Conservation (phyloP, 371 early-diverging fungal species). For the Saksenaea oblongispora region DNA sequence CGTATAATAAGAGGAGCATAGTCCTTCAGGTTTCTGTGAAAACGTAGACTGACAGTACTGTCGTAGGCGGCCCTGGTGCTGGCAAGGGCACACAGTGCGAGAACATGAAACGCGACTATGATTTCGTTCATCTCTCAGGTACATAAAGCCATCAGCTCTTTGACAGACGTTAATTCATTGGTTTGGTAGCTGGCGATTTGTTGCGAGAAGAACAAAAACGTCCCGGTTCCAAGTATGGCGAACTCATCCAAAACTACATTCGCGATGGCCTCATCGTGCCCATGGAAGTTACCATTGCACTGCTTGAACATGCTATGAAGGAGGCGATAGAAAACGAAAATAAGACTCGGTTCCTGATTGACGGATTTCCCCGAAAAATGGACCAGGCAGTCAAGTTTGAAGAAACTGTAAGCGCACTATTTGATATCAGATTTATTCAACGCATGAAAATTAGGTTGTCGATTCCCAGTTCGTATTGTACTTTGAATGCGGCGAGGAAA, state of each 20-base stretch:
- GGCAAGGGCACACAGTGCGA: slow-evolving; percentile 96
- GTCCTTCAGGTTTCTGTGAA: not conserved
- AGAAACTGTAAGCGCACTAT: slow-evolving; percentile 62
- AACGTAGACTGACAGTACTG: not conserved
- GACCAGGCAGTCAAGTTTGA: slow-evolving; percentile 95
- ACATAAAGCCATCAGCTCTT: not conserved
- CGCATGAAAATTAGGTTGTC: slow-evolving; percentile 50
- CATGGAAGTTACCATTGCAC: slow-evolving; percentile 89
- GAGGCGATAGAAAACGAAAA: slow-evolving; percentile 54
- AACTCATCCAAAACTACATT: slow-evolving; percentile 87
- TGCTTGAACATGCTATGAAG: slow-evolving; percentile 89
- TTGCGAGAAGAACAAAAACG: slow-evolving; percentile 90
- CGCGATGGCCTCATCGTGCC: slow-evolving; percentile 96
- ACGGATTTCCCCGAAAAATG: slow-evolving; percentile 95
- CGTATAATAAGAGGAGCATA: not conserved
- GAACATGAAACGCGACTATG: slow-evolving; percentile 85
- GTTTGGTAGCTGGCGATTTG: slow-evolving; percentile 85
- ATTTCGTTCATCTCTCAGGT: slow-evolving; percentile 94
- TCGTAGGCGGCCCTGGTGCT: slow-evolving; percentile 80
- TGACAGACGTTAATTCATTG: no score
- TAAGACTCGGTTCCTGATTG: slow-evolving; percentile 81
- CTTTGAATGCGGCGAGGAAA: slow-evolving; percentile 93
- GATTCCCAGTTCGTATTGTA: slow-evolving; percentile 75
- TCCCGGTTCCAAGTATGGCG: slow-evolving; percentile 84
- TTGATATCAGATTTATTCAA: slow-evolving; percentile 4